These are phyloP conservation scores for Balamuthia mandrillaris DNA, from an alignment of 208 protist species.

Conservation along the genomic window DNA sequence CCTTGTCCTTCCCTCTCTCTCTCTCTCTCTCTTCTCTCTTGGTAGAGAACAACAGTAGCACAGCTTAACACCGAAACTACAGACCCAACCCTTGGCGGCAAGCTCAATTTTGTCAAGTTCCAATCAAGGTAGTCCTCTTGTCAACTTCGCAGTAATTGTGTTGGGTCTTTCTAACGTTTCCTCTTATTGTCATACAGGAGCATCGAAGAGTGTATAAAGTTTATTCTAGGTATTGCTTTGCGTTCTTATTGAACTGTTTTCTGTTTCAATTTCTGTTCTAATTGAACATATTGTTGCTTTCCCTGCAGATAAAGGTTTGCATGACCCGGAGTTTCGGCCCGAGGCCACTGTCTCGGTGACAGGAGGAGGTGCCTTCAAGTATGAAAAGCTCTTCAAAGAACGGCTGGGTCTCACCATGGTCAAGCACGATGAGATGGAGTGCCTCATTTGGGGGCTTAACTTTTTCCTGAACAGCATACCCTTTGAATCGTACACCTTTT, in stretches of 20 bases:
- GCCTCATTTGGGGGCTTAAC: conserved; percentile 64
- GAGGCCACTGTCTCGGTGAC: conserved; percentile 35
- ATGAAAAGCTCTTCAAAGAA: conserved; percentile 53
- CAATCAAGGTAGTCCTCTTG: neutral
- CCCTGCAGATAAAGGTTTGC: neutral
- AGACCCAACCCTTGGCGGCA: neutral
- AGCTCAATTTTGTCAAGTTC: neutral
- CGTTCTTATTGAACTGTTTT: neutral
- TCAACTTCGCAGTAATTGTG: neutral
- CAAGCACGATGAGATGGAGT: conserved; percentile 70
- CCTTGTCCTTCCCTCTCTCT: too few relatives aligned
- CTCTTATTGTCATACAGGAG: neutral
- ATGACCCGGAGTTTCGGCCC: neutral
- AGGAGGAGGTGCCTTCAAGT: conserved; percentile 75
- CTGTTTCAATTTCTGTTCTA: neutral
- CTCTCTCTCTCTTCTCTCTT: too few relatives aligned
- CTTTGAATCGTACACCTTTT: conserved; percentile 6
- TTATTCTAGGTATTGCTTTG: neutral
- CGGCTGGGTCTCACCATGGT: conserved; percentile 58
- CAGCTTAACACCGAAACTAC: too few relatives aligned
- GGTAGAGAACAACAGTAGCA: too few relatives aligned
- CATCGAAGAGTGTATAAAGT: neutral
- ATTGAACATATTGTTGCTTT: neutral
- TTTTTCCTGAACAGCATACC: conserved; percentile 60
- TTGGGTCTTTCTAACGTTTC: neutral